phyloP scores from a whole-genome alignment of 768 basidiomycete genomes.

The Tulasnella sp. region DNA sequence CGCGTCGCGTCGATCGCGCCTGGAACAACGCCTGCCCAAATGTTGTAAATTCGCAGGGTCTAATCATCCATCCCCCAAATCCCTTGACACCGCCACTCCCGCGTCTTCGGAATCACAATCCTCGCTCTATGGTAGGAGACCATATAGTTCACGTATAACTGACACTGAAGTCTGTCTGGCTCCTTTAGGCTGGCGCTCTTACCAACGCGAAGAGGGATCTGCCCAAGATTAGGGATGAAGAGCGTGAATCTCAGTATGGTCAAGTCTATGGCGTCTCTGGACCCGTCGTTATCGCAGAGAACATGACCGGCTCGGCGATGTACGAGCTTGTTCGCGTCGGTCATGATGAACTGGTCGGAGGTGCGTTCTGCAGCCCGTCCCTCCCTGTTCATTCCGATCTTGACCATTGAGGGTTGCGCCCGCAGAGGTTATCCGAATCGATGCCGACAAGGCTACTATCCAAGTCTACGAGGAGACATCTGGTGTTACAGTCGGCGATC shows the following conservation, averaged over 20 bases:
- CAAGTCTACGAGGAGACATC: conserved; percentile 99
- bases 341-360: conserved; percentile 96
- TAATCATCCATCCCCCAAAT: conserved; percentile 3
- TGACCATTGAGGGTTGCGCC: background rate
- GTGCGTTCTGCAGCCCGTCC: conserved; percentile 31
- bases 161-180: background rate
- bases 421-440: conserved; percentile 97
- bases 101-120: background rate
- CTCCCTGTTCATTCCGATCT: background rate
- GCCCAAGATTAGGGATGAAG: conserved; percentile 81
- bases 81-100: conserved; percentile 2
- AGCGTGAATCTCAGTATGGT: conserved; percentile 76
- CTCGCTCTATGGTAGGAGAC: background rate
- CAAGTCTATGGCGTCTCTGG: conserved; percentile 93
- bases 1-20: conserved; percentile 1
- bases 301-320: conserved; percentile 95
- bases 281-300: conserved; percentile 94
- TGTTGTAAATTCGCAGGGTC: background rate
- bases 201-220: conserved; percentile 82
- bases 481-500: conserved; percentile 97
- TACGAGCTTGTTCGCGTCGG: conserved; percentile 97
- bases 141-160: background rate
- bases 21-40: background rate
- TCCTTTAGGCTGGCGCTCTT: conserved; percentile 73
- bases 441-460: conserved; percentile 94